Conservation (phyloP, 208 protist species). For the Porcisia hertigi region DNA sequence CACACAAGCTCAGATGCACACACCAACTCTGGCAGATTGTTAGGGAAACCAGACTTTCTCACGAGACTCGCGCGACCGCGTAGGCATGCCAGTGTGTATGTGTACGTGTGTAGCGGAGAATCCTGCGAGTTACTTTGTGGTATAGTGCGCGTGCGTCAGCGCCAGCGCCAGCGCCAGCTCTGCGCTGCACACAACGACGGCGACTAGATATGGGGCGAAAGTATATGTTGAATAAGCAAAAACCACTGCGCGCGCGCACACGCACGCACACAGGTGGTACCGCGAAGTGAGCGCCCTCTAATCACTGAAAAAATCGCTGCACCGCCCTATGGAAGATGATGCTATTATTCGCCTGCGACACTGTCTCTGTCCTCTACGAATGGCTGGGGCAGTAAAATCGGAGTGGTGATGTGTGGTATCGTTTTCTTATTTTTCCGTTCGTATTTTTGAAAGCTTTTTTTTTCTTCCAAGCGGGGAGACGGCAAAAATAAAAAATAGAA, state of each 20-base stretch:
- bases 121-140: neutral
- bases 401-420: too few species aligned
- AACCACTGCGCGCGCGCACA: neutral
- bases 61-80: neutral
- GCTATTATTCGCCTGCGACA: neutral
- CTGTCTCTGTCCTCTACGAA: too few species aligned
- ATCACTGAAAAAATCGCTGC: neutral
- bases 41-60: neutral
- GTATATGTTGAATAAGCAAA: too few species aligned
- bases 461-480: neutral
- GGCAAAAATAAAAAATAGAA: slow-evolving; percentile 3
- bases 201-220: neutral
- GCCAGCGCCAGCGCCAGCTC: neutral
- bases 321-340: too few species aligned
- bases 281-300: neutral
- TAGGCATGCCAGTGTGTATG: neutral
- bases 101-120: neutral
- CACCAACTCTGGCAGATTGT: neutral
- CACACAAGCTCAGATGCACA: neutral
- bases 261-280: neutral
- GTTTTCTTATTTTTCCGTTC: too few species aligned
- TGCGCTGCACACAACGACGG: neutral
- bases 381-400: too few species aligned
- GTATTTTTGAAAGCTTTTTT: too few species aligned
- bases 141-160: neutral